These are phyloP conservation scores for Trifolium pratense DNA, from an alignment of 306 rosid species.

Conservation along the genomic window DNA sequence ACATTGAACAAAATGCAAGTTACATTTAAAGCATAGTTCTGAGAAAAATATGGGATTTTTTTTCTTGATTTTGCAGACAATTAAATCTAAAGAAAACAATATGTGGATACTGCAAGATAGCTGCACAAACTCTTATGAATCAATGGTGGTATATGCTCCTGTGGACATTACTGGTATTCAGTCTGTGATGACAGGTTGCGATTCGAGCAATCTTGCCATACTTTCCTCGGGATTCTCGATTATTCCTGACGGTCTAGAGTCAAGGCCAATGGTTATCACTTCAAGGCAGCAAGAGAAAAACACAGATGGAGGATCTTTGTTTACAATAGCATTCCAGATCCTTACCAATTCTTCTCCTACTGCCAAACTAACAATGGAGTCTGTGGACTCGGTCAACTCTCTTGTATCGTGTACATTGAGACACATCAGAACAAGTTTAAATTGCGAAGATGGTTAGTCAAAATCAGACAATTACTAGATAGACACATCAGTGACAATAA, in stretches of 20 bases:
- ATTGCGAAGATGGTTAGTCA: slow-evolving; percentile 82
- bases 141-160: slow-evolving; percentile 85
- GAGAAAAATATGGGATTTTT: slow-evolving; percentile 22
- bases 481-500: slow-evolving; percentile 40
- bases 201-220: slow-evolving; percentile 80
- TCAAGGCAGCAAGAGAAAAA: slow-evolving; percentile 69
- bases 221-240: slow-evolving; percentile 94
- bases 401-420: slow-evolving; percentile 78
- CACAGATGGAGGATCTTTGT: slow-evolving; percentile 82
- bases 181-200: slow-evolving; percentile 93
- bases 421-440: slow-evolving; percentile 81
- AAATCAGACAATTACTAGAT: slow-evolving; percentile 38
- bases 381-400: slow-evolving; percentile 81
- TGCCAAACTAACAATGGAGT: slow-evolving; percentile 79
- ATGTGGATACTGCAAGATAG: slow-evolving; percentile 92
- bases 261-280: slow-evolving; percentile 80
- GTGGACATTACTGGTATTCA: slow-evolving; percentile 80
- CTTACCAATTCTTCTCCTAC: slow-evolving; percentile 81
- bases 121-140: slow-evolving; percentile 83
- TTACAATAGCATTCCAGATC: slow-evolving; percentile 82
- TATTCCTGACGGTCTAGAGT: slow-evolving; percentile 80
- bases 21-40: slow-evolving; percentile 12
- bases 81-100: slow-evolving; percentile 73
- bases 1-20: slow-evolving; percentile 26
- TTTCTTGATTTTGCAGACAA: slow-evolving; percentile 52